Percentiles rank a stretch among this genome's conserved stretches.
phyloP scores from a whole-genome alignment of 352 stramenopile species.

The Phytophthora pini region DNA sequence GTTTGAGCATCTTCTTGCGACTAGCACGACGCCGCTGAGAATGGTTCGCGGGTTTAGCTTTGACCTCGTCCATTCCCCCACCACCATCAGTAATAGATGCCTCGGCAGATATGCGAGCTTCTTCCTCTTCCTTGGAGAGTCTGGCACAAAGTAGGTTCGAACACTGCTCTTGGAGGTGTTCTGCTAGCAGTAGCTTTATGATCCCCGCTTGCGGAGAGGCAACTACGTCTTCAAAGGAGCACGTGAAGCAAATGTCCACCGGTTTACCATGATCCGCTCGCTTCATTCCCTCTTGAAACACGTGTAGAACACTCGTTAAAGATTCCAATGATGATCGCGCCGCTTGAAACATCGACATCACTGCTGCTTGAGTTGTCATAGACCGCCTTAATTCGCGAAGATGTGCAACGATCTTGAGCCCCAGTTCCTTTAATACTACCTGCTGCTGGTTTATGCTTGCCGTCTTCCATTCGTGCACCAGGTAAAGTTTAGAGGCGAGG shows the following conservation, averaged over 20 bases:
- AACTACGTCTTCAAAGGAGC: conserved; percentile 48
- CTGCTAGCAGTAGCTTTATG: conserved; percentile 71
- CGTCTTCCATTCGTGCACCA: conserved; percentile 57
- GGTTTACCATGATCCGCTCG: background rate
- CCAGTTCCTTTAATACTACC: conserved; percentile 27
- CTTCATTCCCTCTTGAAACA: conserved; percentile 17
- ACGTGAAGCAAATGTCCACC: conserved; percentile 53
- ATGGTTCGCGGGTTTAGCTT: conserved; percentile 37
- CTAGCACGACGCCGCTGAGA: conserved; percentile 65
- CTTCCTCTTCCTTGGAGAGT: conserved; percentile 50
- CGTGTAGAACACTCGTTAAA: conserved; percentile 26
- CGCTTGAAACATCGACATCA: conserved; percentile 13
- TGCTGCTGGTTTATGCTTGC: conserved; percentile 23
- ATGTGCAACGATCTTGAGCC: conserved; percentile 25
- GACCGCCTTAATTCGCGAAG: conserved; percentile 26
- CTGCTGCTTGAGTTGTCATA: background rate
- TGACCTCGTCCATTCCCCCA: background rate
- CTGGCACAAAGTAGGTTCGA: conserved; percentile 69
- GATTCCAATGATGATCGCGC: conserved; percentile 31
- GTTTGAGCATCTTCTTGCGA: conserved; percentile 74
- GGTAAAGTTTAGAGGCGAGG: conserved; percentile 54
- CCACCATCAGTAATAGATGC: background rate
- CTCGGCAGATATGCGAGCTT: background rate
- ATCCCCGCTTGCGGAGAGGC: conserved; percentile 55
- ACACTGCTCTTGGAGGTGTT: conserved; percentile 77